Base-by-base conservation (phyloP, 2,329 filamentous ascomycete species). In the Huntiella moniliformis region DNA sequence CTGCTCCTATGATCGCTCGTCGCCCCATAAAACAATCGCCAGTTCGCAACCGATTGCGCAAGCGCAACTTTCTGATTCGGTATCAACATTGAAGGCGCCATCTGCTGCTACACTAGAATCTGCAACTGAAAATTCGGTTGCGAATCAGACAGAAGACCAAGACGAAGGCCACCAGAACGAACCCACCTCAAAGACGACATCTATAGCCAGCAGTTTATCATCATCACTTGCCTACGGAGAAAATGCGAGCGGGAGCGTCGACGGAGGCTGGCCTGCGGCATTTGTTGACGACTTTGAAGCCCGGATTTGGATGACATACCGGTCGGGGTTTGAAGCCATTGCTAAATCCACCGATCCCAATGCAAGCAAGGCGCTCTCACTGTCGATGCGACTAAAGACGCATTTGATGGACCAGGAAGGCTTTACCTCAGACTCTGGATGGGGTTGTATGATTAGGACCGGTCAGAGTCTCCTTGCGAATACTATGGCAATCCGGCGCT, bases 371-470 rank as follows among this genome's bases (percentile, higher is more conserved):
- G 67, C 76, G 5, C 74, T 96, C 65, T 92, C 84, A 3, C 74
- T 96, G 48, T 68, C 83, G 1, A 88, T 93, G 61, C 79, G 86
- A 43, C 67, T 96, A 53, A 82, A 86, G 56, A 87, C 70, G 45
- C 81, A 85, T 56, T 65, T 96, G 4, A 71, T 75, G 8, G 84
- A 94, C 42, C 74, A 83, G 48, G 70, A 70, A 18, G 86, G 83
- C 4, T 98, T 96, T 61, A 82, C 84, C 8, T 88, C 85, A 2
- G 91, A 98, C 59, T 87, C 84, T 7, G 91, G 91, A 44, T 98
- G 92, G 86, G 91, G 91, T 0, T 98, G 91, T 58, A 98, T 98
- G 91, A 96, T 98, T 54, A 71, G 91, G 50, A 95, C 88, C 4
- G 91, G 91, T 3, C 91, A 98, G 64, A 88, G 84, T 56, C 68